phyloP scores from a whole-genome alignment of 768 basidiomycete species.

The Mycena alexandri region DNA sequence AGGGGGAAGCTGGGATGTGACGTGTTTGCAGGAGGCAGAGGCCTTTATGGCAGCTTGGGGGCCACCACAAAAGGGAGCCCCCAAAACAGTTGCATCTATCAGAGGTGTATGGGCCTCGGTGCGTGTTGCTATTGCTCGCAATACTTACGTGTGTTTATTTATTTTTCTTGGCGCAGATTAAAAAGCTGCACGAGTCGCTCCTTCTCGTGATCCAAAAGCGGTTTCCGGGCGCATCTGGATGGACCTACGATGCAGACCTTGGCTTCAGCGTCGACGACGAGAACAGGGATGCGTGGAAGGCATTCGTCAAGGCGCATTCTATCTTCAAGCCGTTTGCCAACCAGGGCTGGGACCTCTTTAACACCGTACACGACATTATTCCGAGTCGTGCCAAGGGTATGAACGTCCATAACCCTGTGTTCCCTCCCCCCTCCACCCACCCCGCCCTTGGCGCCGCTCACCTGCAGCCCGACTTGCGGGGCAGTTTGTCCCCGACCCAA shows the following conservation, averaged over 20 bases:
- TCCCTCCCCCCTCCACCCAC: too few species aligned
- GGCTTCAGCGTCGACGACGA: constrained; percentile 25
- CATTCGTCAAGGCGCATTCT: constrained; percentile 11
- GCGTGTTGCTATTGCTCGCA: not conserved
- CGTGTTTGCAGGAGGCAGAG: not conserved
- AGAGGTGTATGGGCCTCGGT: constrained; percentile 4
- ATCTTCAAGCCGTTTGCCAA: constrained; percentile 27
- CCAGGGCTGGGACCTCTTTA: not conserved
- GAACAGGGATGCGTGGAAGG: constrained; percentile 16
- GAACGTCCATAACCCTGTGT: constrained; percentile 15
- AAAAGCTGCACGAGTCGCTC: constrained; percentile 10
- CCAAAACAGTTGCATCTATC: not conserved
- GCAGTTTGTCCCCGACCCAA: too few species aligned
- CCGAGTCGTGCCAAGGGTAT: constrained; percentile 1
- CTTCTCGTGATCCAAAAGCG: constrained; percentile 9
- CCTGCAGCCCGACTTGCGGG: too few species aligned
- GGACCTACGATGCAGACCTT: constrained; percentile 15
- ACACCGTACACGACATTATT: constrained; percentile 5
- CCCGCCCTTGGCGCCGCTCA: too few species aligned
- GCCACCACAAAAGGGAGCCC: constrained; percentile 8
- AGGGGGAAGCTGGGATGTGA: constrained; percentile 3
- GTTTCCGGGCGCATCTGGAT: constrained; percentile 15
- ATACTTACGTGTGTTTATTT: too few species aligned
- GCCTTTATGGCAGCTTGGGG: not conserved
- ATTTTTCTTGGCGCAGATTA: too few species aligned